Evolutionary conservation across 129 eudicot genomes (phyloP).

Genomic region (Pseudognaphalium luteoalbum): DNA sequence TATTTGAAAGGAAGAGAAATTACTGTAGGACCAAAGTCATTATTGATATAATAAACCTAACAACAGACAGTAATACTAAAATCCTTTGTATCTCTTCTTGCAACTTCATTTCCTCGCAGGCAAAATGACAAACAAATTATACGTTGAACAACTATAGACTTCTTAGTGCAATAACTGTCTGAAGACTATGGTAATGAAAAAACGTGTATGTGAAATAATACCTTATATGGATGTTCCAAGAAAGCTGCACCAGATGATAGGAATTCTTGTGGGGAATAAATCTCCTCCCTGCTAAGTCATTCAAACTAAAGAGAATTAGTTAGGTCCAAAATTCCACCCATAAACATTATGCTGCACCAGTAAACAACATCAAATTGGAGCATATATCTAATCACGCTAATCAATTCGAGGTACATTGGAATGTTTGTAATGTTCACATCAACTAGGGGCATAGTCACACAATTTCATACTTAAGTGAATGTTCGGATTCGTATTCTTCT

Average conservation of each 20-base stretch:
- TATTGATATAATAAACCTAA: neutral
- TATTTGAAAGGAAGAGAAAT: conserved; percentile 5
- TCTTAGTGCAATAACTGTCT: neutral
- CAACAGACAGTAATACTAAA: conserved; percentile 7
- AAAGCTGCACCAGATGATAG: conserved; percentile 70
- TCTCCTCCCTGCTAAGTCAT: conserved; percentile 48
- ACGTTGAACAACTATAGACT: conserved; percentile 18
- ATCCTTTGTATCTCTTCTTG: neutral
- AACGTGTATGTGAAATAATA: conserved; percentile 25
- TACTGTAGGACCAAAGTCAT: neutral
- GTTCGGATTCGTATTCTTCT: neutral
- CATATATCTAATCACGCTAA: neutral
- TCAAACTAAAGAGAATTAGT: conserved; percentile 24
- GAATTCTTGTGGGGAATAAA: conserved; percentile 30
- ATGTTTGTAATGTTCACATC: neutral
- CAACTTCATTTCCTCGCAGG: conserved; percentile 7
- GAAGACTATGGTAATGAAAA: conserved; percentile 10
- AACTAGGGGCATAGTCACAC: neutral
- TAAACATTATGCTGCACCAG: conserved; percentile 3
- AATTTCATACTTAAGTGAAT: neutral
- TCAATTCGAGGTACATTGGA: conserved; percentile 23
- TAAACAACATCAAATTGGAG: neutral
- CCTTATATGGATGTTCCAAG: conserved; percentile 79
- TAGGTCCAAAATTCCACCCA: conserved; percentile 21
- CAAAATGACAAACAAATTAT: conserved; percentile 4